A percentile compares a stretch with the other conserved stretches of the same genome.
These are phyloP conservation scores for Hanseniaspora pseudoguilliermondii DNA, from an alignment of 805 yeast species.

Conservation along the genomic window DNA sequence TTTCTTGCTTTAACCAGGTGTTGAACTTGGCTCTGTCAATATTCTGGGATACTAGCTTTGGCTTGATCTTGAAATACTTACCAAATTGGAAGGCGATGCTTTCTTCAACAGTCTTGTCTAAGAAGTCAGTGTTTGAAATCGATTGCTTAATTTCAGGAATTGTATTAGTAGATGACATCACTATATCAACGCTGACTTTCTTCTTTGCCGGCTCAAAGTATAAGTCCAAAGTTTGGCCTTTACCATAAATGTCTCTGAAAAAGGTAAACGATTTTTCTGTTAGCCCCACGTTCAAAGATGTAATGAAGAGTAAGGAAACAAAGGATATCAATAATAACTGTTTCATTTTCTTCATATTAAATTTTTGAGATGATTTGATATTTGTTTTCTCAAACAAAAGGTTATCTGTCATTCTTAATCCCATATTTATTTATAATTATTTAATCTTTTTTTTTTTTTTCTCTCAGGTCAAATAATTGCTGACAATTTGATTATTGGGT, in stretches of 20 bases:
- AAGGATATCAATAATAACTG: neutral
- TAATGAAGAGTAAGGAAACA: neutral
- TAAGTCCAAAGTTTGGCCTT: neutral
- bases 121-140: neutral
- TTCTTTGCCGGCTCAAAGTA: neutral
- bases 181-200: neutral
- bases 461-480: neutral
- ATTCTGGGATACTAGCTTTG: conserved; percentile 1
- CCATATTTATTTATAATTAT: neutral
- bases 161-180: neutral
- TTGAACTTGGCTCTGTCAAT: conserved; percentile 24
- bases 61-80: neutral
- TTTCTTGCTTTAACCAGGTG: conserved; percentile 35
- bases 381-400: neutral
- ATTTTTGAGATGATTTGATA: neutral
- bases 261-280: neutral
- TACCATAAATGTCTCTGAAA: neutral
- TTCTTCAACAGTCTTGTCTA: neutral
- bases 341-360: neutral
- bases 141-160: neutral
- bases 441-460: neutral
- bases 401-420: neutral
- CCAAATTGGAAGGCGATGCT: neutral
- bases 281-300: neutral
- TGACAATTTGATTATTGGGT: too few species aligned